Percentiles rank a stretch among this genome's conserved stretches.
Evolutionary conservation across 768 basidiomycete species (phyloP).

Genomic region (Amanita jacksonii): DNA sequence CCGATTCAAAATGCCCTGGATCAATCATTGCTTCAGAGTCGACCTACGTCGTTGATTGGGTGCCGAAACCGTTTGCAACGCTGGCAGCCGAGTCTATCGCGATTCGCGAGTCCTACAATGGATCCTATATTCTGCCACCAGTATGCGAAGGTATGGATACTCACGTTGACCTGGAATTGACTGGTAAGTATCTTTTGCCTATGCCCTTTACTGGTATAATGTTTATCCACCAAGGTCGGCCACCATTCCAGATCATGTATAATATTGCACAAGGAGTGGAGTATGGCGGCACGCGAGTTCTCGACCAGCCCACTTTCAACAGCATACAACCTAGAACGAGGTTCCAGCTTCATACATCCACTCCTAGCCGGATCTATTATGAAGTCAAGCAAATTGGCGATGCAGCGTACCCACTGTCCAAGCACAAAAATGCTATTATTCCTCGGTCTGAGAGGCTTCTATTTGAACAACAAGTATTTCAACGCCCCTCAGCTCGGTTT

Average conservation of each 20-base stretch:
- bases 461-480: constrained; percentile 80
- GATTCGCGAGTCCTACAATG: constrained; percentile 52
- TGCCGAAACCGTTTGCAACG: constrained; percentile 67
- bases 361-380: constrained; percentile 77
- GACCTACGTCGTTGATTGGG: constrained; percentile 67
- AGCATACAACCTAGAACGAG: constrained; percentile 75
- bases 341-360: constrained; percentile 72
- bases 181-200: constrained; percentile 35
- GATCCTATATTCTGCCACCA: constrained; percentile 63
- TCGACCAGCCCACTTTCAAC: constrained; percentile 74
- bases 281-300: constrained; percentile 55
- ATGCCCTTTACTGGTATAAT: background rate
- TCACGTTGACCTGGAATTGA: constrained; percentile 77
- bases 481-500: constrained; percentile 77
- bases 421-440: constrained; percentile 51
- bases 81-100: constrained; percentile 52
- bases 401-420: constrained; percentile 68
- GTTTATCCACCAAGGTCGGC: constrained; percentile 63
- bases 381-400: constrained; percentile 88
- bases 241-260: constrained; percentile 93
- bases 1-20: constrained; percentile 83
- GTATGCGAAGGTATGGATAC: constrained; percentile 79
- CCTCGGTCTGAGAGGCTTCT: constrained; percentile 60
- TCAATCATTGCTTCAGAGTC: constrained; percentile 47
- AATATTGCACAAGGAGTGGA: constrained; percentile 68